Base-by-base conservation (phyloP, 2,329 filamentous ascomycete species). In the Ceratocystis cacaofunesta region DNA sequence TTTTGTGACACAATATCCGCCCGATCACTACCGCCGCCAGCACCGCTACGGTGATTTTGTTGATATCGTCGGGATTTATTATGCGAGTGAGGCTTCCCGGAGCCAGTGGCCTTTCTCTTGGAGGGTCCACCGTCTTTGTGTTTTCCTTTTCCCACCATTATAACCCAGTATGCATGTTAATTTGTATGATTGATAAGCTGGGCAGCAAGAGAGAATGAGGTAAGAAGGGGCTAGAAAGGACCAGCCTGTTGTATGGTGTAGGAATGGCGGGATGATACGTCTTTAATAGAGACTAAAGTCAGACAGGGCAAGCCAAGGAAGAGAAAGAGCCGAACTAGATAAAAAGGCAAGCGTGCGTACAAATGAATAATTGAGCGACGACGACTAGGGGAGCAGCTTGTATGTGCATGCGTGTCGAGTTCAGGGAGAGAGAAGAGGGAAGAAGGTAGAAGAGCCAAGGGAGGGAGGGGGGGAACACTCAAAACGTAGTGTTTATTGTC, bases 161-260 rank as follows among this genome's bases (percentile, higher is more conserved):
- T 62, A 62, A 32, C 61, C 43, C 46, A 43, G 46, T 62, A 62
- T 62, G 41, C 61, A 62, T 62, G 61, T 62, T 62, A 58, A 62
- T 48, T 22, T 52, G 48, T 25, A 25, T 28, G 48, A 15, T 52
- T 25, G 48, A 52, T 52, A 52, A 52, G 25, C 48, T 52, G 19
- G 48, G 19, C n/a, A 10, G 46, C 36, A 17, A 25, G 19, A 25
- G 19, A 25, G 48, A 25, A 25, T 4, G 3, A 25, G 15, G 48
- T 55, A 15, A 28, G 10, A 28, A 30, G 3, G 52, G 22, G 2
- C 15, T 7, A 58, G 52, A 58, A 57, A 30, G 52, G 52, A 30
- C 52, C 22, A 57, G 52, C 22, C 52, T 57, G 25, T 32, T 28
- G 52, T 30, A 28, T 28, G 52, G 6, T 57, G 52, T 15, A 57